Base-by-base conservation (phyloP, 148 eudicot species). In the Fagopyrum homotropicum region DNA sequence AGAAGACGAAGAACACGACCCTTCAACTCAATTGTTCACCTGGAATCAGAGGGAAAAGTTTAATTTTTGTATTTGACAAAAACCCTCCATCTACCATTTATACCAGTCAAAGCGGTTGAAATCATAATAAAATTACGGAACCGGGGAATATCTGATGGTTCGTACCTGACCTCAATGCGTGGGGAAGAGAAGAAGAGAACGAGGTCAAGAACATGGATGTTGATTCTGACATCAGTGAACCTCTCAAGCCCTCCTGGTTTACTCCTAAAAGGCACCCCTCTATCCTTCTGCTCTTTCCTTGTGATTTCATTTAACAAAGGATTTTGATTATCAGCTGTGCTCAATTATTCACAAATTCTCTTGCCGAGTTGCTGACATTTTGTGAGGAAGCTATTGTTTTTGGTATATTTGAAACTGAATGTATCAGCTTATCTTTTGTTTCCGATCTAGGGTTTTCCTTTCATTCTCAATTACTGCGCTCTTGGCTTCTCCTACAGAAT, bases 201-300 rank as follows among this genome's bases (percentile, higher is more conserved):
- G 19, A 45, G 74, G 12, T 14, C 16, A 26, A 9, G 17, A 49
- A 22, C 15, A 72, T 72, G 74, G 55, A 52, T 2, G 14, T 72
- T 19, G 51, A 7, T 72, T 72, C 74, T 19, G 54, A 49, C 11
- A 46, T 72, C 54, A 61, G 45, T n/a, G 76, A 69, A 44, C 26
- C 80, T 45, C 51, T 68, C 46, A 61, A 61, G 10, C 85, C 82
- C 2, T 79, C 85, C 61, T 82, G 85, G 85, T 79, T 82, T 60
- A 82, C 85, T 70, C 85, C 85, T 44, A 79, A 54, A 45, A 79
- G 85, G 85, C 80, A 52, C 7, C 40, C 45, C 7, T 17, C 12
- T 74, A 1, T 9, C n/a, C 9, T 30, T 69, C 49, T 49, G 45
- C 26, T 46, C 55, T 75, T 29, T 59, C 30, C 11, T 9, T 11